Evolutionary conservation across 805 yeast genomes (phyloP).

Genomic region (Nematodospora valgi): DNA sequence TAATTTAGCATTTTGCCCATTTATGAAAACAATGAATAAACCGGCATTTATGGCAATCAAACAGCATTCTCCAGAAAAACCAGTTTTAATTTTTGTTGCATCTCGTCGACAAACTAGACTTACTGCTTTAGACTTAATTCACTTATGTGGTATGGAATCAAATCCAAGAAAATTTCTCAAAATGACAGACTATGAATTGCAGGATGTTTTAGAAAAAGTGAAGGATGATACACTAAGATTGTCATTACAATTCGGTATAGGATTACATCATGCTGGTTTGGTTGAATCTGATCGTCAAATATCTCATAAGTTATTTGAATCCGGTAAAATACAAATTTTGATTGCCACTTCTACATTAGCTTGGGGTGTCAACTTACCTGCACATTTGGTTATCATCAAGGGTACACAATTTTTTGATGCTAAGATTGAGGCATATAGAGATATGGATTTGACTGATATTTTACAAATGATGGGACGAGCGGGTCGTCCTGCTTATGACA

Average conservation of each 20-base stretch:
- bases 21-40: conserved; percentile 84
- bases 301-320: conserved; percentile 66
- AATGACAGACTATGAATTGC: conserved; percentile 64
- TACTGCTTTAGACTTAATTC: conserved; percentile 75
- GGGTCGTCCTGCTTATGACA: conserved; percentile 78
- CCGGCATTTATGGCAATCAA: conserved; percentile 92
- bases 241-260: conserved; percentile 76
- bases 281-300: conserved; percentile 70
- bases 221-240: conserved; percentile 80
- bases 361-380: conserved; percentile 85
- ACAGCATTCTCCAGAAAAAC: conserved; percentile 83
- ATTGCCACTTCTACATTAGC: conserved; percentile 82
- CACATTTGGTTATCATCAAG: conserved; percentile 72
- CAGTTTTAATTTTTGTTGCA: conserved; percentile 81
- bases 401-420: conserved; percentile 70
- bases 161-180: conserved; percentile 68
- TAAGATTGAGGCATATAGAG: conserved; percentile 65
- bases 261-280: conserved; percentile 78
- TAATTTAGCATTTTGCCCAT: conserved; percentile 73
- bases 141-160: conserved; percentile 74
- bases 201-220: conserved; percentile 47
- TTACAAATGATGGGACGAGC: conserved; percentile 86
- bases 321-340: conserved; percentile 67
- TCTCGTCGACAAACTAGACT: conserved; percentile 79
- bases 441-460: conserved; percentile 81